phyloP scores from a whole-genome alignment of 352 stramenopile species.

The Phytophthora foliorum region DNA sequence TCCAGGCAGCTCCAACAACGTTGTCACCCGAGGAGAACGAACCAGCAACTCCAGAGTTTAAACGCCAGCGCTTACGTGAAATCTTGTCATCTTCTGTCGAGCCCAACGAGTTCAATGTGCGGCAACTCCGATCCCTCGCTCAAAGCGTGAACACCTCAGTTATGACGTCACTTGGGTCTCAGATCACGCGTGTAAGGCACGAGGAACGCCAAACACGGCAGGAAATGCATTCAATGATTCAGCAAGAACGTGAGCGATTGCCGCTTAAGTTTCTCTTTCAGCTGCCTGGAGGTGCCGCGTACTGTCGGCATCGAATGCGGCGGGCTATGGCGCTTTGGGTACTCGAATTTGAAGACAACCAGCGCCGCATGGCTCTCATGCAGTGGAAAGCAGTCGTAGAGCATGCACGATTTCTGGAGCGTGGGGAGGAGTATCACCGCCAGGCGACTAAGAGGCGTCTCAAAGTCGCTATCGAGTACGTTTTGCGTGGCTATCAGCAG shows the following conservation, averaged over 20 bases:
- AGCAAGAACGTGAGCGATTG: conserved; percentile 64
- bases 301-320: conserved; percentile 80
- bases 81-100: conserved; percentile 74
- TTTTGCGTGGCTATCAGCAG: conserved; percentile 69
- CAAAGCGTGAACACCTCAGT: conserved; percentile 57
- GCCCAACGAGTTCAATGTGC: conserved; percentile 51
- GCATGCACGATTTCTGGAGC: conserved; percentile 58
- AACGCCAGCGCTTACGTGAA: conserved; percentile 64
- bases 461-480: conserved; percentile 71
- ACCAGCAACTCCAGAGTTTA: conserved; percentile 56
- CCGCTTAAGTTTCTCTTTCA: conserved; percentile 88
- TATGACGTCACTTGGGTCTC: conserved; percentile 53
- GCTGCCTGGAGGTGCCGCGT: conserved; percentile 73
- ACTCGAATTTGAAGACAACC: conserved; percentile 78
- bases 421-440: conserved; percentile 70
- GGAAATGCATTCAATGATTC: conserved; percentile 63
- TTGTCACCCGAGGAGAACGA: conserved; percentile 10
- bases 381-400: conserved; percentile 90
- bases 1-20: conserved; percentile 3
- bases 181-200: conserved; percentile 49
- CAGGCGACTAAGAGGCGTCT: conserved; percentile 67
- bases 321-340: conserved; percentile 79
- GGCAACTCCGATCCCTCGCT: conserved; percentile 51
- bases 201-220: conserved; percentile 53
- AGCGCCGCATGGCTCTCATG: conserved; percentile 71